Evolutionary conservation across 768 basidiomycete genomes (phyloP), one percentile per base, ranked within the genome.

Genomic region (Rubroboletus pulcherrimus): DNA sequence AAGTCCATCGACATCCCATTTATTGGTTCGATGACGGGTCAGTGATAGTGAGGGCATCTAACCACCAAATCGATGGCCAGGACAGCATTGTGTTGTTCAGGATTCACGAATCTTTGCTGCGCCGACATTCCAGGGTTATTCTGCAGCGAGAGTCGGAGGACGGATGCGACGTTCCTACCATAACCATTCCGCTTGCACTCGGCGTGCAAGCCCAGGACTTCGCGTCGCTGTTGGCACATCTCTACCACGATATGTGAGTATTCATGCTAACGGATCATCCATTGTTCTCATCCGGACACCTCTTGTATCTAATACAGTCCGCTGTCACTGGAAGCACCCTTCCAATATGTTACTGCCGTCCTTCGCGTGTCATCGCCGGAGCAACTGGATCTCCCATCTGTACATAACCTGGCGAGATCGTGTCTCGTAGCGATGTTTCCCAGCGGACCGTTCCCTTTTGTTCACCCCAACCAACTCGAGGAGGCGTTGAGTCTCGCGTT

Each of bases 21-120:
- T 86, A 81, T 65, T 89, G 85, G 85, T 82, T 87, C 59, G 75
- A 83, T 34, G 86, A 89, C 63, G 87, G 83, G 55, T 81, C 81
- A 19, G 65, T 86, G 12, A 68, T 85, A 31, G 63, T 89, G 35
- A 72, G 72, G 55, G 58, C 60, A 71, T 79, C 35, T 67, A 75
- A 56, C 65, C 73, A 45, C 17, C 53, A 46, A 11, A 9, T 17
- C 35, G 54, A 55, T 21, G 34, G 11, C 35, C 53, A 50, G 45
- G 39, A 53, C 11, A 17, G 26, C 30, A 26, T 43, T 21, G 65
- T 75, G 26, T 61, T 75, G 24, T 90, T 84, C 75, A 84, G 77
- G 62, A 71, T 89, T 34, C 86, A 87, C 63, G 69, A 69, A 35
- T 73, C 76, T 4, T 65, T 88, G 7, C 66, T 89, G 5, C 67